Base-by-base conservation (phyloP, 2,329 filamentous ascomycete species). In the Ophiosphaerella korrae region DNA sequence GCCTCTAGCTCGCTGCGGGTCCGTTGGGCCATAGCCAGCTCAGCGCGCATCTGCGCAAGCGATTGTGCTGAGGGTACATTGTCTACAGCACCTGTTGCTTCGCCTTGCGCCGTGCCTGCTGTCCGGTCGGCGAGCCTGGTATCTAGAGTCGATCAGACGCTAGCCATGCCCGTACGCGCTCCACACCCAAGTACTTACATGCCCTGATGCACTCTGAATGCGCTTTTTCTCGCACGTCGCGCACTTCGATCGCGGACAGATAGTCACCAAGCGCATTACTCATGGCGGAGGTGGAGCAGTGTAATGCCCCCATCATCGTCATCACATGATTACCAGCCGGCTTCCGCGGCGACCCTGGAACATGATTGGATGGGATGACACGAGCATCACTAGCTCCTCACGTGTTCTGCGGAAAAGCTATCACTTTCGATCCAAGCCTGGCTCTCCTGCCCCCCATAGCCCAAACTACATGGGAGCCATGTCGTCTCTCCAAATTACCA, bases 231-330 rank as follows among this genome's bases (percentile, higher is more conserved):
- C 85, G 82, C 66, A 85, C 82, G 64, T 90, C 89, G 57, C 86
- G 81, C 64, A 88, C 86, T 62, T 85, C 82, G 59, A 97, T 80
- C 58, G 88, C 88, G 55, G 84, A 80, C 55, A 90, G 80, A 73
- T 96, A 97, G 66, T 95, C 89, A 60, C 89, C 86, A 67, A 87
- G 84, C 89, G 92, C 95, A 78, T 83, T 84, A 57, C 84, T 81
- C 83, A 86, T 85, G 71, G 69, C 60, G 68, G 71, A 60, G 41
- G 24, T 60, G 42, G n/a, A 55, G 48, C 29, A 35, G 51, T 34
- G 43, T 21, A 21, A 36, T 32, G 34, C 14, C 14, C 61, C 14
- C 61, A 47, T 56, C 67, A 70, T 69, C 67, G 69, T 70, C 26
- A 29, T 29, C 7, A 8, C 7, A 29, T 29, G 26, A 29, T 29